Evolutionary conservation across 495 filamentous ascomycete genomes (phyloP), one percentile per base, ranked within the genome.

Genomic region (Aspergillus leporis): DNA sequence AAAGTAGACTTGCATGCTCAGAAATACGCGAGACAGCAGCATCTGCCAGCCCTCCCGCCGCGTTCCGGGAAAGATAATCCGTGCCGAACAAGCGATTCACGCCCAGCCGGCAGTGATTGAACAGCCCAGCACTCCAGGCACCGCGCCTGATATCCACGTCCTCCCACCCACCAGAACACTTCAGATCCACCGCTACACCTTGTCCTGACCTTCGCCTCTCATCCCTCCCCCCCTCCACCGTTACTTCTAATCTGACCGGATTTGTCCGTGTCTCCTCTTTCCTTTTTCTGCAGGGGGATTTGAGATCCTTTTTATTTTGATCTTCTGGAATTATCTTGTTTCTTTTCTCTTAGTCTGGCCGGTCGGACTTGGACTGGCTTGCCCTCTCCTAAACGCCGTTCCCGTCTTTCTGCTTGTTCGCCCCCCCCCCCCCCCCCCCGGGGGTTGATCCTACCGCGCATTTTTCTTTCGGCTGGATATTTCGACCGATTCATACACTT

Each of bases 41-140:
- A 73, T 68, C 71, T 69, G 62, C 67, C 73, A 74, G 73, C 73
- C 73, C 67, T 69, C 55, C 58, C 56, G 63, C 63, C 65, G 65
- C 48, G 50, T 58, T 70, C 67, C 66, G 68, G 53, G 9, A 51
- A 59, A 56, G 70, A 70, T 78, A 61, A 74, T 78, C 75, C 75
- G 75, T 30, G 69, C 73, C 75, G 75, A 75, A 70, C 75, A 78
- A 78, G 75, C 75, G 75, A 78, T 68, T 72, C 67, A 65, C 67
- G 68, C 66, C 66, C 70, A 69, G 67, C 63, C 56, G 59, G 63
- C 56, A 70, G 60, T 55, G 61, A 61, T 58, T 63, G 64, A 65
- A 53, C 57, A 61, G 64, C 67, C 57, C 64, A 63, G 56, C 63
- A 46, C 62, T 65, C 60, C 64, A 66, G 61, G 64, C 64, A 66